A percentile compares a stretch with the other conserved stretches of the same genome.
Conservation (phyloP, 768 basidiomycete genomes). For the Phanerodontia chrysosporium region DNA sequence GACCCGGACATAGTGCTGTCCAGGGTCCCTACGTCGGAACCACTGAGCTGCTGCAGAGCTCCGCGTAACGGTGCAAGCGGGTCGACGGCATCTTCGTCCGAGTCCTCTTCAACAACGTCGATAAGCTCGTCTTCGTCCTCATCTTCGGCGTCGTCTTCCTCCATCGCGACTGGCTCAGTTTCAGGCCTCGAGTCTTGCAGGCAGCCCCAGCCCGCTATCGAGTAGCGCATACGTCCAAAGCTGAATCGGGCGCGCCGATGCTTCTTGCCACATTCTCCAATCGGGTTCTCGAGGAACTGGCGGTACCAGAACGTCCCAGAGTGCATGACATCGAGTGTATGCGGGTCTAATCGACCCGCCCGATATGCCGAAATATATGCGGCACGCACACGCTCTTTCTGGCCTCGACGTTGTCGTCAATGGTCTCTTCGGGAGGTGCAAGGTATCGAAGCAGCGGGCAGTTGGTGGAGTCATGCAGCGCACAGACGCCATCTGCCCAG, state of each 20-base stretch:
- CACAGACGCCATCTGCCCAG: constrained; percentile 57
- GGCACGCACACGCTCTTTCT: constrained; percentile 32
- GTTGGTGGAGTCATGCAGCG: constrained; percentile 51
- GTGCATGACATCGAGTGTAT: constrained; percentile 54
- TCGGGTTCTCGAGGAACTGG: constrained; percentile 76
- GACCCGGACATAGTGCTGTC: constrained; percentile 22
- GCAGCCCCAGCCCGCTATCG: constrained; percentile 63
- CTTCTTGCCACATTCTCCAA: constrained; percentile 59
- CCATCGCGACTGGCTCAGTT: constrained; percentile 12
- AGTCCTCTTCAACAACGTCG: constrained; percentile 58
- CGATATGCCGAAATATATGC: constrained; percentile 64
- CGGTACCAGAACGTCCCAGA: constrained; percentile 68
- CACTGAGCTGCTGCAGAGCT: constrained; percentile 56
- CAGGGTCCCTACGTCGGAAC: constrained; percentile 30
- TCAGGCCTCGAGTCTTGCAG: constrained; percentile 25
- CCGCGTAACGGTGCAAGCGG: constrained; percentile 67
- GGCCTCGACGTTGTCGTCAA: constrained; percentile 11
- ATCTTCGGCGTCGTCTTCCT: constrained; percentile 26
- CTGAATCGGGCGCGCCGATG: constrained; percentile 60
- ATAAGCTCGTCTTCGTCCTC: constrained; percentile 59
- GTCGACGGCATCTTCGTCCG: constrained; percentile 45
- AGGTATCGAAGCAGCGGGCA: constrained; percentile 55
- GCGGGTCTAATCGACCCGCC: constrained; percentile 50
- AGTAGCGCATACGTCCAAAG: constrained; percentile 65
- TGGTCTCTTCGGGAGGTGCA: constrained; percentile 36